phyloP scores from a whole-genome alignment of 2,329 filamentous ascomycete species.

The Sporothrix sp. region DNA sequence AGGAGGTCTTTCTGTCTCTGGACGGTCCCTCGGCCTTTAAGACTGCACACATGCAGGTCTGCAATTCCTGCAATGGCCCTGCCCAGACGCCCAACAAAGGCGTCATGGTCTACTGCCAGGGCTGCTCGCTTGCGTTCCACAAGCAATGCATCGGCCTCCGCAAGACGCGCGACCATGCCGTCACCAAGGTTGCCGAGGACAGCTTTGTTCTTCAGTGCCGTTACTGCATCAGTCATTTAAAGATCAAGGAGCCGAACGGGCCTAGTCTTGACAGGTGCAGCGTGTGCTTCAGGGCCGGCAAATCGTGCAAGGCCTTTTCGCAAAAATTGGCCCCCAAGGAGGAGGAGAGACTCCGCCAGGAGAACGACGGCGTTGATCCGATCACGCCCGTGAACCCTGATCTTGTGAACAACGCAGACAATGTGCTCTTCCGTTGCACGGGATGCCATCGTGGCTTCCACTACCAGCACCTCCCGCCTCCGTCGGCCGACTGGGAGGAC shows the following conservation, averaged over 20 bases:
- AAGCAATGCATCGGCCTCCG: constrained; percentile 70
- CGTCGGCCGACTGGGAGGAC: constrained; percentile 27
- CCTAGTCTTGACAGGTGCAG: constrained; percentile 66
- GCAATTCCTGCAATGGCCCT: constrained; percentile 58
- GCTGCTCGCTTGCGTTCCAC: constrained; percentile 77
- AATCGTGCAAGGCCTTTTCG: constrained; percentile 66
- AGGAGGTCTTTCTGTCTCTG: constrained; percentile 62
- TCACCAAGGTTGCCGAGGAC: constrained; percentile 70
- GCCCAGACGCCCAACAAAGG: constrained; percentile 51
- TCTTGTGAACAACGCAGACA: constrained; percentile 64
- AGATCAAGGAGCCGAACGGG: constrained; percentile 57
- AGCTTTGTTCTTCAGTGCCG: constrained; percentile 85
- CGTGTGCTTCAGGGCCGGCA: constrained; percentile 54
- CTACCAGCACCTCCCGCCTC: constrained; percentile 64
- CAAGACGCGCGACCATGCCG: constrained; percentile 68
- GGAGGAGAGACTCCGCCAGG: constrained; percentile 72
- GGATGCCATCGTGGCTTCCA: constrained; percentile 73
- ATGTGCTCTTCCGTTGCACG: constrained; percentile 74
- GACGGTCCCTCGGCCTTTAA: constrained; percentile 54
- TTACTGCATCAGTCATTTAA: constrained; percentile 62
- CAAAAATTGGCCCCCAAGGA: constrained; percentile 61
- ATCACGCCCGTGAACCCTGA: constrained; percentile 51
- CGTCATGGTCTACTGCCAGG: constrained; percentile 76
- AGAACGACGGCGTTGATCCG: constrained; percentile 72
- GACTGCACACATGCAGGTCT: constrained; percentile 57